Evolutionary conservation across 2,329 filamentous ascomycete genomes (phyloP).

Genomic region (Fusarium sp.): DNA sequence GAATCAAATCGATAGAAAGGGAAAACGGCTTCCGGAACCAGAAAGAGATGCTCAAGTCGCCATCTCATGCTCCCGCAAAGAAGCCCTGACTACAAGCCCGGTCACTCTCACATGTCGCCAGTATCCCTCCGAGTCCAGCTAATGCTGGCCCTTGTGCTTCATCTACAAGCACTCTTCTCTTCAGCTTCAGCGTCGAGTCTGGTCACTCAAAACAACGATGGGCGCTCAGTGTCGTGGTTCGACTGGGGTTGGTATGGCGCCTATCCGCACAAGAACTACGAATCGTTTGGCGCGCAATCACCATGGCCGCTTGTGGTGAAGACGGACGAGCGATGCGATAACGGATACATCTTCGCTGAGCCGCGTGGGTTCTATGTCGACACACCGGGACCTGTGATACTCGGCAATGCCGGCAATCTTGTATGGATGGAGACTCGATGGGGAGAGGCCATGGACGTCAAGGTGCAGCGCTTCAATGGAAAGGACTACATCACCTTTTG

Average conservation of each 20-base stretch:
- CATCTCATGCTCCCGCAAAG: background rate
- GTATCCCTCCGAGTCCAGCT: background rate
- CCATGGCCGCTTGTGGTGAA: slow-evolving; percentile 50
- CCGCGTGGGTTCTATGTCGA: slow-evolving; percentile 51
- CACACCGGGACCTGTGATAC: slow-evolving; percentile 55
- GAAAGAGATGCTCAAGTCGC: background rate
- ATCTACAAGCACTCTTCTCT: background rate
- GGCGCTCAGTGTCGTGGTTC: slow-evolving; percentile 22
- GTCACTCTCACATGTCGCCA: slow-evolving; percentile 7
- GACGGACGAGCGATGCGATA: slow-evolving; percentile 50
- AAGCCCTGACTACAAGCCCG: background rate
- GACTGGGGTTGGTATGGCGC: slow-evolving; percentile 42
- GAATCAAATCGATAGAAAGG: background rate
- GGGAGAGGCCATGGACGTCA: slow-evolving; percentile 44
- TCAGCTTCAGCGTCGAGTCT: slow-evolving; percentile 3
- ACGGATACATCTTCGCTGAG: slow-evolving; percentile 53
- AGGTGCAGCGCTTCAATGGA: slow-evolving; percentile 28
- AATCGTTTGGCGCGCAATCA: slow-evolving; percentile 36
- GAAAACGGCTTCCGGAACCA: background rate
- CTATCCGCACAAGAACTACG: slow-evolving; percentile 33
- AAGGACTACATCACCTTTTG: slow-evolving; percentile 36
- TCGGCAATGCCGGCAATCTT: slow-evolving; percentile 57
- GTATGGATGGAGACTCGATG: slow-evolving; percentile 57
- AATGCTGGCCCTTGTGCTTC: slow-evolving; percentile 8
- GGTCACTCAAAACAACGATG: background rate